Conservation (phyloP, 2,329 filamentous ascomycete genomes). For the Chaetomiaceae sp. region DNA sequence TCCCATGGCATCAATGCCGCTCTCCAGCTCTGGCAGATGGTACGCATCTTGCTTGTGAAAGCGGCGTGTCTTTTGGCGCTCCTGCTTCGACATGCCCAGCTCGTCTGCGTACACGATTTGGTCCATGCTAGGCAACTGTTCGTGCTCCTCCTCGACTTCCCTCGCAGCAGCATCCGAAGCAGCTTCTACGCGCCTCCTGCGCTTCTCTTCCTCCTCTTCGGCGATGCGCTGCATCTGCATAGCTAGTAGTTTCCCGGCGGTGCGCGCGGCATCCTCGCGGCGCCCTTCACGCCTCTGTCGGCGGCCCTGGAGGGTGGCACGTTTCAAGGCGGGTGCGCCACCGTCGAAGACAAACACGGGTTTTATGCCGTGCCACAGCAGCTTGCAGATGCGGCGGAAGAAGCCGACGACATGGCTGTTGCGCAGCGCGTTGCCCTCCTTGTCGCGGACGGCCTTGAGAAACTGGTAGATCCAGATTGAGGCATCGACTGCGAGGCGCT, state of each 20-base stretch:
- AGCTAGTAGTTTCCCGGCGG: constrained; percentile 83
- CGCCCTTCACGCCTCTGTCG: constrained; percentile 79
- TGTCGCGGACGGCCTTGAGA: constrained; percentile 95
- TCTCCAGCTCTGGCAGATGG: constrained; percentile 80
- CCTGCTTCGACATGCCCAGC: constrained; percentile 68
- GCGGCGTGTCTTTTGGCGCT: constrained; percentile 65
- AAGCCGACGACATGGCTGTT: constrained; percentile 97
- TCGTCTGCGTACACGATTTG: constrained; percentile 89
- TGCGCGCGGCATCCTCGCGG: constrained; percentile 85
- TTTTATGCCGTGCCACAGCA: constrained; percentile 91
- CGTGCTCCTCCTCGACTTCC: constrained; percentile 51
- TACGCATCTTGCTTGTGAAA: constrained; percentile 94
- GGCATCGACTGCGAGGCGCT: constrained; percentile 92
- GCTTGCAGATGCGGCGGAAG: constrained; percentile 96
- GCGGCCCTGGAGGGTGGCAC: constrained; percentile 77
- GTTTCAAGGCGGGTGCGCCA: constrained; percentile 82
- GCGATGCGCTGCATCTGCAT: constrained; percentile 89
- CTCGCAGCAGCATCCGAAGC: constrained; percentile 32
- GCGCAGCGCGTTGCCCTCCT: constrained; percentile 91
- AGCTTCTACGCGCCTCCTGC: constrained; percentile 38
- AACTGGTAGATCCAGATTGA: constrained; percentile 99
- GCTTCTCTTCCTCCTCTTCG: constrained; percentile 74
- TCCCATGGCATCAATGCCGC: constrained; percentile 75
- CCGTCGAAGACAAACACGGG: constrained; percentile 98
- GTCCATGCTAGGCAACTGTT: constrained; percentile 59